phyloP scores from a whole-genome alignment of 2,329 filamentous ascomycete genomes.

The Penicillium sp. region DNA sequence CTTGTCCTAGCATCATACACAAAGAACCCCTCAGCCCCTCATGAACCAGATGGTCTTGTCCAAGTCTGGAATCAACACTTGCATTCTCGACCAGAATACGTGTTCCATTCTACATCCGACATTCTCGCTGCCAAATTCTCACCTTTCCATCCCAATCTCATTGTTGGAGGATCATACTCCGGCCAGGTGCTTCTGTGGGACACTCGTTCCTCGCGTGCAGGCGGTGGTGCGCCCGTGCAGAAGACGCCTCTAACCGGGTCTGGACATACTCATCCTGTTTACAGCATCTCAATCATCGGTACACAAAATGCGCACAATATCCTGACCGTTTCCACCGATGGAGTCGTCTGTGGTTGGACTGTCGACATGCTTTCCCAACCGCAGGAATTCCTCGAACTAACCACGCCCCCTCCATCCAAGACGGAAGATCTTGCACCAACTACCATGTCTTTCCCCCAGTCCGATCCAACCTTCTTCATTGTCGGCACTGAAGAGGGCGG shows the following conservation, averaged over 20 bases:
- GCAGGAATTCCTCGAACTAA: slow-evolving; percentile 89
- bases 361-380: slow-evolving; percentile 98
- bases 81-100: slow-evolving; percentile 91
- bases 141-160: slow-evolving; percentile 96
- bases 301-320: slow-evolving; percentile 99
- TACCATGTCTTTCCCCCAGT: slow-evolving; percentile 90
- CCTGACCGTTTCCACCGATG: slow-evolving; percentile 94
- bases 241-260: slow-evolving; percentile 95
- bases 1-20: slow-evolving; percentile 93
- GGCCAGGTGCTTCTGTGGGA: slow-evolving; percentile 98
- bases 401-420: slow-evolving; percentile 82
- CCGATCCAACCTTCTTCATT: slow-evolving; percentile 96
- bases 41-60: slow-evolving; percentile 90
- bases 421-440: slow-evolving; percentile 95
- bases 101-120: slow-evolving; percentile 95
- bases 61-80: slow-evolving; percentile 98
- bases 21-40: slow-evolving; percentile 92
- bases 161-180: slow-evolving; percentile 94
- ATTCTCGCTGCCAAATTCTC: slow-evolving; percentile 96
- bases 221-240: slow-evolving; percentile 74
- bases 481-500: slow-evolving; percentile 95
- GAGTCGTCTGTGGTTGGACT: slow-evolving; percentile 95
- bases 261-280: slow-evolving; percentile 95
- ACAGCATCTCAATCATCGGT: slow-evolving; percentile 92
- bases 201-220: slow-evolving; percentile 80